A percentile compares a stretch with the other conserved stretches of the same genome.
Evolutionary conservation across 768 basidiomycete genomes (phyloP).

Genomic region (Rhodotorula babjevae): DNA sequence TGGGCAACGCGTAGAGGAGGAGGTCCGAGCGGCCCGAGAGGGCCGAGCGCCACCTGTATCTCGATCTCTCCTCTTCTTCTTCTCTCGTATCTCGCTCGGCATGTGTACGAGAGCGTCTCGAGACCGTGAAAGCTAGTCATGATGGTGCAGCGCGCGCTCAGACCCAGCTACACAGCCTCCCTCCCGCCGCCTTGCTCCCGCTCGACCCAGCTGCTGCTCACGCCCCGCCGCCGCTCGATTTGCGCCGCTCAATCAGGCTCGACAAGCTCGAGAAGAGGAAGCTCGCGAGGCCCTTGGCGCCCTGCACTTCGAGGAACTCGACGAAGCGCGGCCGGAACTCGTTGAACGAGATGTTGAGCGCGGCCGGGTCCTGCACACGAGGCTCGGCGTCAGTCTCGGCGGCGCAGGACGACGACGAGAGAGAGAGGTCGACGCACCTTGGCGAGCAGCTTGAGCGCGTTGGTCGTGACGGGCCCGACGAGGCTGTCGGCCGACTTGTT

Average conservation of each 20-base stretch:
- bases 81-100: too few species aligned
- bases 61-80: neutral
- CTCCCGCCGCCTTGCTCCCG: too few species aligned
- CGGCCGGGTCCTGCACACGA: neutral
- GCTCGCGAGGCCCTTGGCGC: slow-evolving; percentile 6
- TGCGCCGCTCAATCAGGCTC: slow-evolving; percentile 13
- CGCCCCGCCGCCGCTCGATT: neutral
- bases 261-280: slow-evolving; percentile 25
- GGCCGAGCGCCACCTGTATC: neutral
- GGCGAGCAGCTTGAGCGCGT: slow-evolving; percentile 8
- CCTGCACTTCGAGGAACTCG: slow-evolving; percentile 3
- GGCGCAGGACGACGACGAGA: too few species aligned
- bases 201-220: too few species aligned
- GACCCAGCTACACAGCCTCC: too few species aligned
- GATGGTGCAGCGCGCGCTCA: too few species aligned
- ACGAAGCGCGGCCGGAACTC: slow-evolving; percentile 28
- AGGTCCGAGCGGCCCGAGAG: too few species aligned
- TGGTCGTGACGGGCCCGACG: neutral
- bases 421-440: neutral
- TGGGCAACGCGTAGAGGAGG: slow-evolving; percentile 6
- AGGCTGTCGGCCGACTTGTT: neutral
- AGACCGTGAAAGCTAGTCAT: too few species aligned
- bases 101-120: neutral
- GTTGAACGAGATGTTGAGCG: slow-evolving; percentile 1
- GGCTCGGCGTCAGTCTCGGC: neutral